Evolutionary conservation across 495 filamentous ascomycete species (phyloP).

Genomic region (Cryomyces antarcticus): DNA sequence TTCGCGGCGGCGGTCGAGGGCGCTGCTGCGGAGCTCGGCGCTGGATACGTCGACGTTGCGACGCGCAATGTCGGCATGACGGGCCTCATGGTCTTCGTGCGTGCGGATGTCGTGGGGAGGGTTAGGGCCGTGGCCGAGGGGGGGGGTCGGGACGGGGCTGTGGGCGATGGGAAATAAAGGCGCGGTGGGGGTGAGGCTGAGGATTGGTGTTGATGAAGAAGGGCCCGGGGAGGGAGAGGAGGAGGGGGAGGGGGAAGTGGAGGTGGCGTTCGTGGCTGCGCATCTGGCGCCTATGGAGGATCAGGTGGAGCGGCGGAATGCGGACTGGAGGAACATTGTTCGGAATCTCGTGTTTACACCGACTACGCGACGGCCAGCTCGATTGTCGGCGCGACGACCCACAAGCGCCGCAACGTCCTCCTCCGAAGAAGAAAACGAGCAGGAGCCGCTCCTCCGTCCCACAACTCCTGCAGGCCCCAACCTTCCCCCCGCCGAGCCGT

Average conservation of each 20-base stretch:
- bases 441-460: constrained; percentile 23
- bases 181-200: constrained; percentile 56
- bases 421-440: constrained; percentile 13
- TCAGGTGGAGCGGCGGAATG: constrained; percentile 47
- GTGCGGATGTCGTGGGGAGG: constrained; percentile 29
- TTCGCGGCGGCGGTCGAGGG: constrained; percentile 48
- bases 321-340: constrained; percentile 69
- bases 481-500: neutral
- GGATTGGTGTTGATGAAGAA: no score
- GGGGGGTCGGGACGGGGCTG: constrained; percentile 57
- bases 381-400: neutral
- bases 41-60: constrained; percentile 29
- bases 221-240: constrained; percentile 22
- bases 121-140: constrained; percentile 44
- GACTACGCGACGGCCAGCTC: neutral
- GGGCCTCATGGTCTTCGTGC: constrained; percentile 59
- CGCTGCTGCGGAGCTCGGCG: constrained; percentile 24
- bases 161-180: constrained; percentile 90
- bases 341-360: constrained; percentile 54
- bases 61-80: constrained; percentile 72
- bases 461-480: no score
- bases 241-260: constrained; percentile 22
- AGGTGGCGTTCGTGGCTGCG: constrained; percentile 69
- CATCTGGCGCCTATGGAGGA: constrained; percentile 77
- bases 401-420: constrained; percentile 10